A percentile compares a stretch with the other conserved stretches of the same genome.
These are phyloP conservation scores for Protomyces inundatus DNA, from an alignment of 1,139 yeast species.

Conservation along the genomic window DNA sequence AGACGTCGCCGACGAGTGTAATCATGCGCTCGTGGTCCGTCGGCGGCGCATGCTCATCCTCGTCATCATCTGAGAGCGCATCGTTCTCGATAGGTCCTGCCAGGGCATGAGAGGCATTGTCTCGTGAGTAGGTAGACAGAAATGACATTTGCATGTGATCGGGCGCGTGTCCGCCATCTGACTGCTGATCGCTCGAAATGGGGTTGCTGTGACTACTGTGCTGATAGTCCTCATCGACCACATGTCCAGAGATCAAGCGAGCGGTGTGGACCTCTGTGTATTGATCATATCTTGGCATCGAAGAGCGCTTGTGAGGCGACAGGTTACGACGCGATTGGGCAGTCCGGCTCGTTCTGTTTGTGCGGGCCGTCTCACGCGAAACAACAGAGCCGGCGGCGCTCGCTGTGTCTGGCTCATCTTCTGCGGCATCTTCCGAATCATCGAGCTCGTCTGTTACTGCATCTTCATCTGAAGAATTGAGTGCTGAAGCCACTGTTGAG, in stretches of 20 bases:
- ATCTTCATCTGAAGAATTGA: slow-evolving; percentile 22
- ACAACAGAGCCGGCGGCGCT: slow-evolving; percentile 37
- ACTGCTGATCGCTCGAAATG: slow-evolving; percentile 36
- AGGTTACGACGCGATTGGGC: slow-evolving; percentile 18
- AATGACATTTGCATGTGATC: slow-evolving; percentile 31
- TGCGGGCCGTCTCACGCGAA: slow-evolving; percentile 9
- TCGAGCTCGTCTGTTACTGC: slow-evolving; percentile 29
- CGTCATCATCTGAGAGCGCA: slow-evolving; percentile 40
- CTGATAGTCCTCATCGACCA: slow-evolving; percentile 77
- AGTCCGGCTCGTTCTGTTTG: slow-evolving; percentile 13
- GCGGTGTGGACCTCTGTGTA: slow-evolving; percentile 73
- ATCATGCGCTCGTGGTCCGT: slow-evolving; percentile 78
- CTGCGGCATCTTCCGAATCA: slow-evolving; percentile 35
- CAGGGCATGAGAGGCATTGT: slow-evolving; percentile 13
- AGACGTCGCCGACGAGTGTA: slow-evolving; percentile 93
- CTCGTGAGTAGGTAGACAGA: slow-evolving; percentile 13
- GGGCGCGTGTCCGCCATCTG: slow-evolving; percentile 34
- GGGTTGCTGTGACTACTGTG: slow-evolving; percentile 26
- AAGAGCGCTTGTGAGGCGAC: slow-evolving; percentile 17
- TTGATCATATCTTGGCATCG: slow-evolving; percentile 4
- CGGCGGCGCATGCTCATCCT: slow-evolving; percentile 68
- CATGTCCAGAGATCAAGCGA: slow-evolving; percentile 93
- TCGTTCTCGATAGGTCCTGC: slow-evolving; percentile 23
- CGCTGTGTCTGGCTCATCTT: slow-evolving; percentile 47
- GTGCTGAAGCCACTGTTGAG: slow-evolving; percentile 27